Percentiles rank a stretch among this genome's conserved stretches.
These are phyloP conservation scores for Epichloe amarillans DNA, from an alignment of 2,329 filamentous ascomycete species.

Conservation along the genomic window DNA sequence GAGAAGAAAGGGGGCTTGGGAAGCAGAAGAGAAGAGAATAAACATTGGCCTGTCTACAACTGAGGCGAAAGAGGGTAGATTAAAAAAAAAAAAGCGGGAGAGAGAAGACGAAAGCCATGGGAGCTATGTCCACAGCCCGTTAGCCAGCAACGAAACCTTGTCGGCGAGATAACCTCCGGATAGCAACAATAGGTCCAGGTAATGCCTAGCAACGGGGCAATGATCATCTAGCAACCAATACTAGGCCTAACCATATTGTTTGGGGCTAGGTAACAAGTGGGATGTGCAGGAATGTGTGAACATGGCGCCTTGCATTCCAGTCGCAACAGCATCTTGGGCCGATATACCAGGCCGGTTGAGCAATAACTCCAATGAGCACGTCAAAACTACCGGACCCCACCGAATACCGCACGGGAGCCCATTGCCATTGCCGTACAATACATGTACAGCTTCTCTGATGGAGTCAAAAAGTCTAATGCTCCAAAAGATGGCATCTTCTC, in stretches of 20 bases:
- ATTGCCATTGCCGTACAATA: neutral
- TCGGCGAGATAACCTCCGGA: constrained; percentile 2
- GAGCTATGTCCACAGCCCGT: constrained; percentile 1
- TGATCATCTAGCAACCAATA: constrained; percentile 7
- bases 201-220: constrained; percentile 7
- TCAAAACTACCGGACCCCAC: constrained; percentile 5
- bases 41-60: neutral
- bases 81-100: neutral
- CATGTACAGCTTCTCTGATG: neutral
- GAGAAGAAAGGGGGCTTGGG: neutral
- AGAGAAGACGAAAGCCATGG: neutral
- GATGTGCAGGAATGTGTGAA: constrained; percentile 7
- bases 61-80: neutral
- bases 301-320: constrained; percentile 8
- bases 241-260: constrained; percentile 4
- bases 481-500: neutral
- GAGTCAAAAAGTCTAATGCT: neutral
- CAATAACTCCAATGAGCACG: neutral
- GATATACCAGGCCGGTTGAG: constrained; percentile 4
- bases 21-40: neutral
- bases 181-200: constrained; percentile 6
- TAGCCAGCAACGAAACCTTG: constrained; percentile 3
- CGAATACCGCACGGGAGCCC: constrained; percentile 1
- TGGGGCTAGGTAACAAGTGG: constrained; percentile 4
- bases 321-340: constrained; percentile 2